phyloP scores from a whole-genome alignment of 73 alveolate species.

The Durusdinium trenchii region DNA sequence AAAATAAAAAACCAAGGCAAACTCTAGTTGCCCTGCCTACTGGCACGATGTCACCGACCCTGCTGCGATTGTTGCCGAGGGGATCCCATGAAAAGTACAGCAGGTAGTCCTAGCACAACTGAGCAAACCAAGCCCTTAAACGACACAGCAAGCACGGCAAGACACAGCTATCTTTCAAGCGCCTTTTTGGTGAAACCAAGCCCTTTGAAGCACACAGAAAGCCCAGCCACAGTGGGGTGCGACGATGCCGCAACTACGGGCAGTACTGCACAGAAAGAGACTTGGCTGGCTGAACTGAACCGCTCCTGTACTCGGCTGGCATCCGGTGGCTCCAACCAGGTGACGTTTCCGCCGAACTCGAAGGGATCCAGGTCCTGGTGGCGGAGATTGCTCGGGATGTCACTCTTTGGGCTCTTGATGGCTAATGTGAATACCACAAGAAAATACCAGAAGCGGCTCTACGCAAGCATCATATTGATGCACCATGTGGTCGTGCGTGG shows the following conservation, averaged over 20 bases:
- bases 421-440: not conserved
- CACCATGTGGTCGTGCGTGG: not conserved
- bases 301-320: conserved; percentile 74
- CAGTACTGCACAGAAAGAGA: not conserved
- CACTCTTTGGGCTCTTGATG: not conserved
- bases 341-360: conserved; percentile 86
- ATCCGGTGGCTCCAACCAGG: conserved; percentile 60
- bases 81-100: conserved; percentile 79
- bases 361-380: conserved; percentile 67
- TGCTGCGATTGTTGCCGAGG: conserved; percentile 63
- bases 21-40: conserved; percentile 13
- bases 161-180: not conserved
- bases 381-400: not conserved
- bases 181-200: not conserved
- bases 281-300: not conserved
- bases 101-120: conserved; percentile 32
- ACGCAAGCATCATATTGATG: not conserved
- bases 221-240: not conserved
- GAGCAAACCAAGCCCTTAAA: not conserved
- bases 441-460: not conserved
- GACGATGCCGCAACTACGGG: not conserved
- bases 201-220: not conserved
- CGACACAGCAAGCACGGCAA: too few species aligned
- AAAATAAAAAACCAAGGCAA: too few species aligned
- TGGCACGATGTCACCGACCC: conserved; percentile 73